Evolutionary conservation across 805 yeast genomes (phyloP).

Genomic region (Lachancea dasiensis): DNA sequence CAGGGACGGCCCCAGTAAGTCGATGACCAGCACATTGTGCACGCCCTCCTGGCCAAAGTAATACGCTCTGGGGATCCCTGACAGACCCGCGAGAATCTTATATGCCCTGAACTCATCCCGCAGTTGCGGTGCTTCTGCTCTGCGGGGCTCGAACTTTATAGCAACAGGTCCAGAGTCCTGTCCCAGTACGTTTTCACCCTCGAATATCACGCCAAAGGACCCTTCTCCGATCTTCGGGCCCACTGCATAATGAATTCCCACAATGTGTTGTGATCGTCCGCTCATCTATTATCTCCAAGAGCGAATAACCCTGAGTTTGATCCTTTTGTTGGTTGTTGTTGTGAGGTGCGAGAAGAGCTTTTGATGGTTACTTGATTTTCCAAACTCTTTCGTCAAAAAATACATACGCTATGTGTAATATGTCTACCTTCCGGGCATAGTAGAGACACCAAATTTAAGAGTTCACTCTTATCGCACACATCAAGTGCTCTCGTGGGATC

Average conservation of each 20-base stretch:
- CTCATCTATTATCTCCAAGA: constrained; percentile 1
- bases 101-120: constrained; percentile 78
- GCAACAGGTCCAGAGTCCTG: constrained; percentile 44
- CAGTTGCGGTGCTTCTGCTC: constrained; percentile 78
- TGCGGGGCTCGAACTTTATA: constrained; percentile 74
- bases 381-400: too few relatives aligned
- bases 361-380: too few relatives aligned
- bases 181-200: constrained; percentile 67
- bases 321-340: neutral
- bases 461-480: too few relatives aligned
- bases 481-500: too few relatives aligned
- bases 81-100: constrained; percentile 59
- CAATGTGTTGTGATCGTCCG: constrained; percentile 32
- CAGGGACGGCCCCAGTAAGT: constrained; percentile 70
- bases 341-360: neutral
- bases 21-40: constrained; percentile 71
- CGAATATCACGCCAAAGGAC: constrained; percentile 78
- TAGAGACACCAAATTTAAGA: too few relatives aligned
- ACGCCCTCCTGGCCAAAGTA: constrained; percentile 83
- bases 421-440: too few relatives aligned
- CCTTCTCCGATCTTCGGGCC: constrained; percentile 87
- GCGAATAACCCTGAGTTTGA: neutral
- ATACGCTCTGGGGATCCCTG: constrained; percentile 77
- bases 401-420: too few relatives aligned
- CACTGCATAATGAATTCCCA: constrained; percentile 61